These are phyloP conservation scores for Pilobolus umbonatus DNA, from an alignment of 192 early-diverging fungal species.

Conservation along the genomic window DNA sequence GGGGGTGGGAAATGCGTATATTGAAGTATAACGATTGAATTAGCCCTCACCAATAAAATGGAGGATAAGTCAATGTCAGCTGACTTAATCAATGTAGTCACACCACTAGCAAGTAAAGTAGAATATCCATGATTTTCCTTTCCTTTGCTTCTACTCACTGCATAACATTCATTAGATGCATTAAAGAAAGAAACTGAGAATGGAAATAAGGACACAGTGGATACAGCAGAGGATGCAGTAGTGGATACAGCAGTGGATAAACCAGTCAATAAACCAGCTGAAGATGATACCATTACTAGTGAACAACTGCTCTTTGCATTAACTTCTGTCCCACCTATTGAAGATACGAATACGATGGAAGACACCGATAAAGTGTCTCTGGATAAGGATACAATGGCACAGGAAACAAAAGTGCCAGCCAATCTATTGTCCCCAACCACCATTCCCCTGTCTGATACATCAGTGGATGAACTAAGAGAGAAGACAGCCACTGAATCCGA, in stretches of 20 bases:
- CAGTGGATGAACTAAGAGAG: too few species aligned
- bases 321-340: conserved; percentile 3
- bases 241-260: not conserved
- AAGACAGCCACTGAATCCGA: not conserved
- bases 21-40: too few species aligned
- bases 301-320: conserved; percentile 18
- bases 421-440: not conserved
- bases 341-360: not conserved
- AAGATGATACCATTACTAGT: not conserved
- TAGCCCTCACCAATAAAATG: too few species aligned
- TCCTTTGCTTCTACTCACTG: not conserved
- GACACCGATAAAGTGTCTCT: not conserved
- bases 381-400: not conserved
- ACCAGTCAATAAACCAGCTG: too few species aligned
- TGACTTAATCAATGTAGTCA: too few species aligned
- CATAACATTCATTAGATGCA: not conserved
- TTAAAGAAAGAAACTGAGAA: not conserved
- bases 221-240: not conserved
- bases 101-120: too few species aligned
- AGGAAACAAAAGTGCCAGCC: not conserved
- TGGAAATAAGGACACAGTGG: not conserved
- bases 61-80: too few species aligned
- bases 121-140: too few species aligned
- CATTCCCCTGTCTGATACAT: not conserved
- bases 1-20: too few species aligned